A percentile compares a stretch with the other conserved stretches of the same genome.
phyloP scores from a whole-genome alignment of 805 yeast genomes.

The Yamadazyma nakazawae region DNA sequence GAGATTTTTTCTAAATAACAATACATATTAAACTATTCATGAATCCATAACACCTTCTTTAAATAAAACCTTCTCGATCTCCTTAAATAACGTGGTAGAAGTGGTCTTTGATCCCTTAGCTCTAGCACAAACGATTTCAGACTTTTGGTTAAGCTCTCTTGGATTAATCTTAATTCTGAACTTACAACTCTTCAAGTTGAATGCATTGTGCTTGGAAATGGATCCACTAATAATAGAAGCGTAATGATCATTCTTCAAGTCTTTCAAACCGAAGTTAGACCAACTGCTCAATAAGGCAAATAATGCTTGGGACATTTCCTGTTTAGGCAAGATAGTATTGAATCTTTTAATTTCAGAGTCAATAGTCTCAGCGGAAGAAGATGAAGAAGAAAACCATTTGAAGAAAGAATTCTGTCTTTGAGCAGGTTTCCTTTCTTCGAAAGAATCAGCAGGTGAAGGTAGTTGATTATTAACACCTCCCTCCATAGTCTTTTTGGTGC shows the following conservation, averaged over 20 bases:
- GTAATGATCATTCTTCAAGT: constrained; percentile 45
- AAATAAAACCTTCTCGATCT: constrained; percentile 60
- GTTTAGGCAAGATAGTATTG: constrained; percentile 41
- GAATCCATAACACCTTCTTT: constrained; percentile 59
- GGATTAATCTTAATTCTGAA: constrained; percentile 53
- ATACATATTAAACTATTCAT: constrained; percentile 1
- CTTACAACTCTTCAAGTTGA: constrained; percentile 61
- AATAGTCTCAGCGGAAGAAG: constrained; percentile 16
- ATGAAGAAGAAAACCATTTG: constrained; percentile 41
- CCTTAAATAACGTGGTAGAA: constrained; percentile 55
- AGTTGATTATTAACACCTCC: constrained; percentile 22
- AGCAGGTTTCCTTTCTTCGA: constrained; percentile 23
- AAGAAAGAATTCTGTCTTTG: constrained; percentile 28
- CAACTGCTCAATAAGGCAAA: constrained; percentile 61
- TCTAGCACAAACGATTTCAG: constrained; percentile 57
- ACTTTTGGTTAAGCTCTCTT: constrained; percentile 41
- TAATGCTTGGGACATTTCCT: constrained; percentile 63
- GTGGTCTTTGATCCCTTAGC: constrained; percentile 65
- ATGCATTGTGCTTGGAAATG: constrained; percentile 56
- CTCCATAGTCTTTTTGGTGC: constrained; percentile 39
- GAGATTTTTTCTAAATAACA: neutral
- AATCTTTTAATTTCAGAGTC: constrained; percentile 32
- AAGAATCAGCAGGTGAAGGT: constrained; percentile 36
- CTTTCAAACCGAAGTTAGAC: constrained; percentile 67
- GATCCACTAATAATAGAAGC: constrained; percentile 54